phyloP scores from a whole-genome alignment of 805 yeast species.

The Wickerhamiella bombiphila region DNA sequence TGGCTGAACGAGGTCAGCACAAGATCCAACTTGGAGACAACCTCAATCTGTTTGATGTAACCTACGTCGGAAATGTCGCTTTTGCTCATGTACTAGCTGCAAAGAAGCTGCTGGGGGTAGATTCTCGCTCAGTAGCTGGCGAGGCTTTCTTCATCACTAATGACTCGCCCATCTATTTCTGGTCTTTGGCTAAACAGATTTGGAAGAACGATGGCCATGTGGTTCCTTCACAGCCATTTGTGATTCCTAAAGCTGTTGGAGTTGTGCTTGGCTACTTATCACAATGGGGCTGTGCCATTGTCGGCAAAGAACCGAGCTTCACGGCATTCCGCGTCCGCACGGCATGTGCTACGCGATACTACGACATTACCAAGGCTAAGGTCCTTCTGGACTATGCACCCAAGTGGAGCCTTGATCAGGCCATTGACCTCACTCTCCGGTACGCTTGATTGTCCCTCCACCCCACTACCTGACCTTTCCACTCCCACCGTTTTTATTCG shows the following conservation, averaged over 20 bases:
- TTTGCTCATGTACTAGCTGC: conserved; percentile 94
- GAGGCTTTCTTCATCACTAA: conserved; percentile 83
- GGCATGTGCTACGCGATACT: conserved; percentile 87
- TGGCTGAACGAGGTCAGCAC: conserved; percentile 71
- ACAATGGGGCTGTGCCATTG: conserved; percentile 52
- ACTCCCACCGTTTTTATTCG: too few species aligned
- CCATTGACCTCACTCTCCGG: conserved; percentile 11
- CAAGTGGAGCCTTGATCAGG: conserved; percentile 65
- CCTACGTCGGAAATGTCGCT: conserved; percentile 97
- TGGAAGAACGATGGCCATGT: conserved; percentile 94
- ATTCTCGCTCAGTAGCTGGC: conserved; percentile 49
- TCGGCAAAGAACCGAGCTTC: conserved; percentile 80
- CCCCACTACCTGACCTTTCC: too few species aligned
- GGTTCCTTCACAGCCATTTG: conserved; percentile 52
- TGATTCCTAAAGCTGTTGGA: conserved; percentile 60
- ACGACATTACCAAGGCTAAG: conserved; percentile 81
- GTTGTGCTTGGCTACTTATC: conserved; percentile 67
- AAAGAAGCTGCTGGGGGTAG: conserved; percentile 37
- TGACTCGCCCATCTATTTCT: conserved; percentile 87
- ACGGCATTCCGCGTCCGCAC: conserved; percentile 90
- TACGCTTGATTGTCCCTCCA: conserved; percentile 2
- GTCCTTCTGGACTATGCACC: conserved; percentile 65
- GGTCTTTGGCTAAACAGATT: conserved; percentile 92
- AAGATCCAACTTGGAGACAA: conserved; percentile 92
- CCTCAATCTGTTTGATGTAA: conserved; percentile 87